Conservation (phyloP, 2,329 filamentous ascomycete species). For the Escovopsis sp. region DNA sequence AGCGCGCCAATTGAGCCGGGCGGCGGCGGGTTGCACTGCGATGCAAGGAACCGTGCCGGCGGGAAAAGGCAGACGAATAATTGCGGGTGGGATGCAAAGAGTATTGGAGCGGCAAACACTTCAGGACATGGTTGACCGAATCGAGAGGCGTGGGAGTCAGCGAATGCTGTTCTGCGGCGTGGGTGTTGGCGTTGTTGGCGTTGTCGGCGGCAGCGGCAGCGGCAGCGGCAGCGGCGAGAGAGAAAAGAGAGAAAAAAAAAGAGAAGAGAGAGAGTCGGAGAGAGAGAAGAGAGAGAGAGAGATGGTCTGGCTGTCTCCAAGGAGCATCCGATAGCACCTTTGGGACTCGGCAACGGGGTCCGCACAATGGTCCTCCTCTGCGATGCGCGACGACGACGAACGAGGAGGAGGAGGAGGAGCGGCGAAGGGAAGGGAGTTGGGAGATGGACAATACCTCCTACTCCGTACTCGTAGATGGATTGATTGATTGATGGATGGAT, state of each 20-base stretch:
- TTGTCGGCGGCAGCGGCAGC: too few relatives aligned
- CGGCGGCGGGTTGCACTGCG: conserved; percentile 15
- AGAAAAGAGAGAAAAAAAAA: too few relatives aligned
- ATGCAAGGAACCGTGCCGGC: conserved; percentile 18
- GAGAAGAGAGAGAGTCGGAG: too few relatives aligned
- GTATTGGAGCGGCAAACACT: conserved; percentile 16
- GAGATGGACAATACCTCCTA: too few relatives aligned
- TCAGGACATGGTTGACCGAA: conserved; percentile 19
- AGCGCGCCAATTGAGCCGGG: conserved; percentile 3
- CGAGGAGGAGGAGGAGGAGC: background rate
- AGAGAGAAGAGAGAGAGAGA: too few relatives aligned
- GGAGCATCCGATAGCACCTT: conserved; percentile 9
- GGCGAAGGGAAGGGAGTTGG: too few relatives aligned
- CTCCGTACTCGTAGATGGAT: too few relatives aligned
- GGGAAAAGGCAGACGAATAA: conserved; percentile 2
- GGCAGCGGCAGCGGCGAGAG: too few relatives aligned
- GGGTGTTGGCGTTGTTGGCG: too few relatives aligned
- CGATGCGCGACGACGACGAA: background rate
- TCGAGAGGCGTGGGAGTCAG: conserved; percentile 11
- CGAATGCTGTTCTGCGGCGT: background rate
- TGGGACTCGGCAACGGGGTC: background rate
- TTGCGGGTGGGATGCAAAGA: conserved; percentile 14
- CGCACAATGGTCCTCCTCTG: too few relatives aligned
- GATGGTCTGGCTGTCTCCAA: conserved; percentile 2
- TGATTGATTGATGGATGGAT: too few relatives aligned